Evolutionary conservation across 176 grass and related monocot genomes (phyloP).

Genomic region (Eragrostis curvula): DNA sequence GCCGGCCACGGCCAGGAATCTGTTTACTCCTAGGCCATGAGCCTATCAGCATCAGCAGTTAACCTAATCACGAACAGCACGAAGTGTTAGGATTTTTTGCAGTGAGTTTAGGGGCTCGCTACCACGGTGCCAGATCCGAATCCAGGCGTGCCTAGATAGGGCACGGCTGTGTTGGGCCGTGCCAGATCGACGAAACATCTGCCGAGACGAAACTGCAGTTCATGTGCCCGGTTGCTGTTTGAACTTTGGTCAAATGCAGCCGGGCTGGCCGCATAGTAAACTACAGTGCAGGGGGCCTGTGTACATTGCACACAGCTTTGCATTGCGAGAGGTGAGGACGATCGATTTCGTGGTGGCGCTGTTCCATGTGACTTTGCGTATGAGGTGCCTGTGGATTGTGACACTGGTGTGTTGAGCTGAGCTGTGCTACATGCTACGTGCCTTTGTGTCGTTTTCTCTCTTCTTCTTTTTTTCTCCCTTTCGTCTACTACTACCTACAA

Average conservation of each 20-base stretch:
- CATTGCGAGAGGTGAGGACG: not conserved
- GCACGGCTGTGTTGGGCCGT: not conserved
- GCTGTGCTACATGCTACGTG: not conserved
- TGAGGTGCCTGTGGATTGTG: conserved; percentile 1
- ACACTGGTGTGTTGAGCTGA: not conserved
- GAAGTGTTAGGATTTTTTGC: not conserved
- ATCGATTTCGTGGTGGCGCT: not conserved
- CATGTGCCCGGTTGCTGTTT: conserved; percentile 42
- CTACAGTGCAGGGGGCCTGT: conserved; percentile 19
- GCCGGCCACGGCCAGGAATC: not conserved
- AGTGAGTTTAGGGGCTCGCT: not conserved
- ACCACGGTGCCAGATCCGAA: conserved; percentile 7
- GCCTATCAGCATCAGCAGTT: not conserved
- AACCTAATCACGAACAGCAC: not conserved
- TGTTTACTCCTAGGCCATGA: not conserved
- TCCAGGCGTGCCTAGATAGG: conserved; percentile 32
- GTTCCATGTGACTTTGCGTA: conserved; percentile 24
- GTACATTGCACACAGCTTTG: conserved; percentile 19
- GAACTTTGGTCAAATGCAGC: conserved; percentile 38
- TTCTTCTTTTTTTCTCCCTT: not conserved
- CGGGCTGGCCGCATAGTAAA: conserved; percentile 30
- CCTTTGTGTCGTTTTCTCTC: not conserved
- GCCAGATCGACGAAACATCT: conserved; percentile 17
- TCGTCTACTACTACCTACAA: not conserved
- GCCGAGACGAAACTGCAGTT: not conserved